A percentile compares a stretch with the other conserved stretches of the same genome.
Evolutionary conservation across 192 early-diverging fungal genomes (phyloP).

Genomic region (Gonapodya prolifera): DNA sequence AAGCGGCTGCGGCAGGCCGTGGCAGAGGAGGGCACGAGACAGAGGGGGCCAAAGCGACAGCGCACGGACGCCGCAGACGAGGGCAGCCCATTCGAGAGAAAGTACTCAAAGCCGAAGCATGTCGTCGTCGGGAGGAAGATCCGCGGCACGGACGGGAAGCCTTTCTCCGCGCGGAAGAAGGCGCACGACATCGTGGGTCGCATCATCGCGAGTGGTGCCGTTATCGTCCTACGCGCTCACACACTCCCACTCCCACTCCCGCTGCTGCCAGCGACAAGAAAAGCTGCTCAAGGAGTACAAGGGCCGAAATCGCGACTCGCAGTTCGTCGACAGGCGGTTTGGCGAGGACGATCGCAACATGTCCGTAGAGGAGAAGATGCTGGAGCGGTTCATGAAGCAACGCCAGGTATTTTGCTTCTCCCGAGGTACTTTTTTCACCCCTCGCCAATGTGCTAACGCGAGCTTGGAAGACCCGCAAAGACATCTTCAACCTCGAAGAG

Average conservation of each 20-base stretch:
- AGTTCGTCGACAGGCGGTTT: constrained; percentile 84
- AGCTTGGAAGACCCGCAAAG: constrained; percentile 12
- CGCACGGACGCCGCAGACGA: constrained; percentile 1
- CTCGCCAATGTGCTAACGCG: constrained; percentile 17
- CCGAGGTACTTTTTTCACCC: neutral
- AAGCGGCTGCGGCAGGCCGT: neutral
- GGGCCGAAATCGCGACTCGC: constrained; percentile 51
- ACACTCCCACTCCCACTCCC: neutral
- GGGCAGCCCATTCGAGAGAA: constrained; percentile 85
- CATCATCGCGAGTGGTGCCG: too few relatives aligned
- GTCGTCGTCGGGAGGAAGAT: constrained; percentile 71
- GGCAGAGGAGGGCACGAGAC: neutral
- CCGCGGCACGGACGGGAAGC: constrained; percentile 71
- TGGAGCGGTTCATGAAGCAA: constrained; percentile 85
- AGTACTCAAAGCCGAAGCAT: constrained; percentile 67
- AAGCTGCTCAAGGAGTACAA: constrained; percentile 69
- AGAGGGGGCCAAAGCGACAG: neutral
- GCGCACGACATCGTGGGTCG: constrained; percentile 61
- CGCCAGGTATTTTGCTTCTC: constrained; percentile 30
- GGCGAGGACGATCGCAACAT: constrained; percentile 79
- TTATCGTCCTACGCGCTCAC: neutral
- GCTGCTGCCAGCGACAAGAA: constrained; percentile 52
- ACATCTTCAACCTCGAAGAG: constrained; percentile 76
- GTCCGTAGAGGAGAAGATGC: constrained; percentile 92
- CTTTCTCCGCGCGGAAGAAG: constrained; percentile 62